Base-by-base conservation (phyloP, 768 basidiomycete genomes). In the Boletus subcaerulescens region DNA sequence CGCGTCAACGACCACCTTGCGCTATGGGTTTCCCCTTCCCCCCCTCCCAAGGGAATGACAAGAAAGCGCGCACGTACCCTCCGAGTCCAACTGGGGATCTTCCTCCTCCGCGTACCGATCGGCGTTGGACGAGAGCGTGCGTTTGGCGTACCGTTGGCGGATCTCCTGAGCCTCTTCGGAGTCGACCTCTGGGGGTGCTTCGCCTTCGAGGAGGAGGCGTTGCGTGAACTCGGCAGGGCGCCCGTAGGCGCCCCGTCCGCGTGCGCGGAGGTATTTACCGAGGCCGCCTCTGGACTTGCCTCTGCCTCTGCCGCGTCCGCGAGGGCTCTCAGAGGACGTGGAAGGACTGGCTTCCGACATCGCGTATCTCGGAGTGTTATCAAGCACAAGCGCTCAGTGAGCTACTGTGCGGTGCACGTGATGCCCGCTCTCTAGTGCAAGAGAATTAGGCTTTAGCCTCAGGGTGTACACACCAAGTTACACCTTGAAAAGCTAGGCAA, bases 31-130 rank as follows among this genome's bases (percentile, higher is more conserved):
- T 33, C 10, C 10, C n/a, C n/a, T n/a, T n/a, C n/a, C 7, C 31
- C 8, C 31, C 31, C 31, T 1, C 33, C 11, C 12, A 24, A 24
- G 22, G 22, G 33, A 12, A 33, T 6, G 12, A 35, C 29, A 8
- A 29, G 29, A 35, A 14, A 17, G 15, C 14, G 18, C 13, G 26
- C 35, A 66, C 67, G 48, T 12, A 86, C 89, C 89, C 67, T 90
- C 87, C 2, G 86, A 84, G 63, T 80, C 84, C 24, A 89, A 71
- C 60, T 87, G 83, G 3, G 83, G 83, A 54, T 83, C 86, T 18
- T 83, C 86, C 18, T 80, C 80, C 69, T 91, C 89, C 15, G 64
- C 77, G 64, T 92, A 92, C 48, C 89, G 77, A 75, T 91, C 88
- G 0, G 76, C 84, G 64, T 93, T 92, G 5, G 85, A 78, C 4